Base-by-base conservation (phyloP, 805 yeast species). In the Ogataea salicorniae region DNA sequence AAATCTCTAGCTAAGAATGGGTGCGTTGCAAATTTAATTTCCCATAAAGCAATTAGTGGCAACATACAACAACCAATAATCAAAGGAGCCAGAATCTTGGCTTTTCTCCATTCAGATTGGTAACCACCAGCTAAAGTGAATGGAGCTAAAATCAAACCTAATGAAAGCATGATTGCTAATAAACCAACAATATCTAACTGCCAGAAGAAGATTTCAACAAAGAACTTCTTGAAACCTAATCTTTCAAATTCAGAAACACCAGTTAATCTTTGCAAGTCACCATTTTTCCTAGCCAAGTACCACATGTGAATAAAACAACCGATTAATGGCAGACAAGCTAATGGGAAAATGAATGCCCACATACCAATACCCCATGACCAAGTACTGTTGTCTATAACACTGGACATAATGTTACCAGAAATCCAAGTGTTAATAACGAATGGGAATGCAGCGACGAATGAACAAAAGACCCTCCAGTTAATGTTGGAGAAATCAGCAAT, bases 311-410 rank as follows among this genome's bases (percentile, higher is more conserved):
- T 16, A 57, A 81, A 67, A 57, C 83, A 74, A 5, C 55, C 52
- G 7, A 83, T 54, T 44, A 85, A 63, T 18, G 91, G 92, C n/a
- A 85, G 45, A 54, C 83, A 70, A 5, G 80, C 60, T 36, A 83
- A 67, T 34, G 91, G 91, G 73, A 81, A 77, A 53, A 85, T 83
- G 56, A 83, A 81, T 1, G 90, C 89, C 86, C 86, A 85, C 77
- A 85, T 84, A 37, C 84, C 90, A 55, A 84, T 79, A 58, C 83
- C 84, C 91, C 91, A 85, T 13, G 80, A 72, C 83, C 88, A 83
- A 34, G 72, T 55, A 13, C 64, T 64, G 13, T 67, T 67, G 2
- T 17, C 22, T 18, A 54, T n/a, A 34, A 67, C 67, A 47, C 73
- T 63, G 34, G 65, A 65, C 15, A 76, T 66, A 42, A 86, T 70